Percentiles rank a stretch among this genome's conserved stretches.
These are phyloP conservation scores for Acer negundo DNA, from an alignment of 345 rosid species.

Conservation along the genomic window DNA sequence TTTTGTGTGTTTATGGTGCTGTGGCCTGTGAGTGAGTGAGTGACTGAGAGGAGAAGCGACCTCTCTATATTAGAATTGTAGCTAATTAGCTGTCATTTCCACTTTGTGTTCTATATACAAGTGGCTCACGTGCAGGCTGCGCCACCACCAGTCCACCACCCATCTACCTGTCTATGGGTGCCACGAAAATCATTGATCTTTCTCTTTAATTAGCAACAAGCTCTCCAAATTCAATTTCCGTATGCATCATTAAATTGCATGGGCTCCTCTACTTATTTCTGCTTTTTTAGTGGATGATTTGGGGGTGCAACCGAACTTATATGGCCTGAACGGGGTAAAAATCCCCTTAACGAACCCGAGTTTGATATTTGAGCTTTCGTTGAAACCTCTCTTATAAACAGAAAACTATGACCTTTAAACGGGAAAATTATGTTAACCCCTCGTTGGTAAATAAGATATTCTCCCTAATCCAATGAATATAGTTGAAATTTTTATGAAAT, in stretches of 20 bases:
- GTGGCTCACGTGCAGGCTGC: conserved; percentile 13
- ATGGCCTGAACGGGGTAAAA: too few species aligned
- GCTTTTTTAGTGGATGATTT: not conserved
- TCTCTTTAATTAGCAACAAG: not conserved
- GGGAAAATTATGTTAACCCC: too few species aligned
- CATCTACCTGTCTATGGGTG: conserved; percentile 8
- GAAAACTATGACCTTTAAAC: too few species aligned
- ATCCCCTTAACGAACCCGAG: too few species aligned
- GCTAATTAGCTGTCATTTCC: conserved; percentile 10
- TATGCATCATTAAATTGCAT: not conserved
- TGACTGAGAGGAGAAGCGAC: not conserved
- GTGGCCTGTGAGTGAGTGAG: not conserved
- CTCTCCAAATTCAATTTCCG: not conserved
- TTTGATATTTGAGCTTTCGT: too few species aligned
- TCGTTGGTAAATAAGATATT: too few species aligned
- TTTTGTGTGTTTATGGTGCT: not conserved
- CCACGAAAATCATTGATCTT: not conserved
- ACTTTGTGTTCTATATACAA: conserved; percentile 1
- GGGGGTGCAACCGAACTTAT: not conserved
- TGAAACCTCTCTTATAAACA: too few species aligned
- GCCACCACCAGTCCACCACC: not conserved
- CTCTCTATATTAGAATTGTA: not conserved
- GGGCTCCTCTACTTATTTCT: not conserved
- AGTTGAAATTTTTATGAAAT: too few species aligned
- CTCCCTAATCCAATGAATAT: too few species aligned